phyloP scores from a whole-genome alignment of 2,329 filamentous ascomycete species.

The Aureobasidium namibiae region DNA sequence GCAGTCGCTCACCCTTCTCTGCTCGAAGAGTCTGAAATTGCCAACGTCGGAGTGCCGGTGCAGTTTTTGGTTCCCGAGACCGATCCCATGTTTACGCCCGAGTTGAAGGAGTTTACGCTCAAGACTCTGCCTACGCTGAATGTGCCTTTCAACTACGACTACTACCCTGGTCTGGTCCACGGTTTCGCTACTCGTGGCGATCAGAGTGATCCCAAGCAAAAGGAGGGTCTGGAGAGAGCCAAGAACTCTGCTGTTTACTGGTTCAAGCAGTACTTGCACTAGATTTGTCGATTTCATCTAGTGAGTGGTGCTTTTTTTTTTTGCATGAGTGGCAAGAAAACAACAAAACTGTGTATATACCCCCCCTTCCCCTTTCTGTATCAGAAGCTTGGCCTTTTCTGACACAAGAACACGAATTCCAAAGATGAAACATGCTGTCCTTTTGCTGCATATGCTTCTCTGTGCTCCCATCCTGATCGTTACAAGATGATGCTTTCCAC shows the following conservation, averaged over 20 bases:
- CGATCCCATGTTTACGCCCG: conserved; percentile 35
- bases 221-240: conserved; percentile 37
- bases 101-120: conserved; percentile 40
- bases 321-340: not conserved
- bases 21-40: conserved; percentile 39
- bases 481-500: no score
- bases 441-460: no score
- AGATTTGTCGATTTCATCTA: no score
- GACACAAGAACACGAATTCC: no score
- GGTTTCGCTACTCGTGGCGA: conserved; percentile 38
- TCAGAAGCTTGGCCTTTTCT: no score
- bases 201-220: conserved; percentile 31
- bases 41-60: conserved; percentile 38
- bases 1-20: conserved; percentile 38
- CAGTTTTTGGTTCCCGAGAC: conserved; percentile 46
- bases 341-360: not conserved
- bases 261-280: conserved; percentile 14
- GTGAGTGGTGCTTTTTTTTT: no score
- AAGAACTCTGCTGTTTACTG: conserved; percentile 28
- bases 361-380: no score
- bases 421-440: no score
- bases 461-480: no score
- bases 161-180: conserved; percentile 45
- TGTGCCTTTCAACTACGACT: conserved; percentile 42
- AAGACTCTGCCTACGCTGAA: conserved; percentile 30